Evolutionary conservation across 345 rosid genomes (phyloP), one percentile per base, ranked within the genome.

Genomic region (Eucalyptus guilfoylei): DNA sequence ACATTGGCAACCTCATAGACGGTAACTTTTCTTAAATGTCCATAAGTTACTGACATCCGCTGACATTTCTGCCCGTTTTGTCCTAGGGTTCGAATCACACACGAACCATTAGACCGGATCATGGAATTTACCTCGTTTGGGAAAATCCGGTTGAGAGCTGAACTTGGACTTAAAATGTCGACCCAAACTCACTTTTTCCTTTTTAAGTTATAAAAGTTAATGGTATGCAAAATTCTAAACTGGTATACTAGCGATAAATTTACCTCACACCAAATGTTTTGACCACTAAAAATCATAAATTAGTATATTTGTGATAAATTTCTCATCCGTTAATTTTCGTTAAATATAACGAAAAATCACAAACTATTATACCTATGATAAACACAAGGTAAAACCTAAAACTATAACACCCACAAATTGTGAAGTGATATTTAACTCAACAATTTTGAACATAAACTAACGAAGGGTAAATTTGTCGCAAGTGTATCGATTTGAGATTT

Each of bases 221-320:
- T 52, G 5, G 0, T 2, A 52, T 1, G 10, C 8, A 52, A 52
- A 52, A 52, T 0, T 4, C 11, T 21, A 21, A 52, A 52, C 0
- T 52, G 1, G 0, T 52, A 0, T 52, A 52, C 0, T 0, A 0
- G 0, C 5, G 5, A 8, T 19, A 21, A 52, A 52, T 52, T 19
- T 52, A 52, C 11, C 26, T 8, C 11, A 52, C 5, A 8, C 26
- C 21, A 19, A 52, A 52, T 52, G 11, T 52, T 4, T 52, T 52
- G 10, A 52, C 0, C 1, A 19, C 23, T 52, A 52, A 52, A 52
- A 52, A 21, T 52, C 11, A 4, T 52, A 52, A 52, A 52, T 52
- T 52, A 2, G 0, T 52, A 8, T 21, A 52, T 21, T 52, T 1
- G 58, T 21, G 26, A 52, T 0, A 52, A 52, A 52, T 52, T 52